Conservation (phyloP, 768 basidiomycete genomes). For the Boletellus ananiceps region DNA sequence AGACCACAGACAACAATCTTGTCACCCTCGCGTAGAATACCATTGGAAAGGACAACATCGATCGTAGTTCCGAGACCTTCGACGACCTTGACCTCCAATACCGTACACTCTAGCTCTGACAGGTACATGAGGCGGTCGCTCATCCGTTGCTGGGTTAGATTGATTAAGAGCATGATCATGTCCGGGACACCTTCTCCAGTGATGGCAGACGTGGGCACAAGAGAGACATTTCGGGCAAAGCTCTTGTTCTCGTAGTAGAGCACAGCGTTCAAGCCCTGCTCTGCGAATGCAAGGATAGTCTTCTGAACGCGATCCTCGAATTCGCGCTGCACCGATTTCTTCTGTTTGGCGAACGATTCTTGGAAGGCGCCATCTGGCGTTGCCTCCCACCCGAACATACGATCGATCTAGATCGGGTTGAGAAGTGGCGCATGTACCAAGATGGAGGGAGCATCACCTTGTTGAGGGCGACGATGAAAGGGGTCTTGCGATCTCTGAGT, state of each 20-base stretch:
- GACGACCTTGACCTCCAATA: slow-evolving; percentile 97
- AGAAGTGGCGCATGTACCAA: slow-evolving; percentile 6
- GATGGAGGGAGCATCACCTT: slow-evolving; percentile 50
- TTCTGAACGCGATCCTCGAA: slow-evolving; percentile 85
- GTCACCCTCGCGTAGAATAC: slow-evolving; percentile 87
- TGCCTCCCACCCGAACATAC: slow-evolving; percentile 91
- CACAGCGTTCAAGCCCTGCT: slow-evolving; percentile 92
- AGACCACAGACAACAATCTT: slow-evolving; percentile 94
- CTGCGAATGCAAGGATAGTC: slow-evolving; percentile 91
- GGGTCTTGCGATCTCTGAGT: slow-evolving; percentile 89
- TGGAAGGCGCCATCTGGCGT: slow-evolving; percentile 91
- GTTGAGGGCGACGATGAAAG: slow-evolving; percentile 98
- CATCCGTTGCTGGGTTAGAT: slow-evolving; percentile 97
- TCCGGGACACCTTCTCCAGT: slow-evolving; percentile 98
- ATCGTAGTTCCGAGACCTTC: slow-evolving; percentile 98
- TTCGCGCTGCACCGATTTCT: slow-evolving; percentile 74
- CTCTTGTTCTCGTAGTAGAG: slow-evolving; percentile 98
- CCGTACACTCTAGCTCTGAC: slow-evolving; percentile 94
- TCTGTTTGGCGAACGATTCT: slow-evolving; percentile 84
- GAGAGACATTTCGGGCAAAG: slow-evolving; percentile 87
- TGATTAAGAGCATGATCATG: slow-evolving; percentile 98
- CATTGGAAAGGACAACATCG: slow-evolving; percentile 94
- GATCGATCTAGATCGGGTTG: slow-evolving; percentile 72
- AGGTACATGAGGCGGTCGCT: slow-evolving; percentile 97
- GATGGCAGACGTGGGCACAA: slow-evolving; percentile 96